These are phyloP conservation scores for Xylariomycetidae sp. DNA, from an alignment of 2,329 filamentous ascomycete species.

Conservation along the genomic window DNA sequence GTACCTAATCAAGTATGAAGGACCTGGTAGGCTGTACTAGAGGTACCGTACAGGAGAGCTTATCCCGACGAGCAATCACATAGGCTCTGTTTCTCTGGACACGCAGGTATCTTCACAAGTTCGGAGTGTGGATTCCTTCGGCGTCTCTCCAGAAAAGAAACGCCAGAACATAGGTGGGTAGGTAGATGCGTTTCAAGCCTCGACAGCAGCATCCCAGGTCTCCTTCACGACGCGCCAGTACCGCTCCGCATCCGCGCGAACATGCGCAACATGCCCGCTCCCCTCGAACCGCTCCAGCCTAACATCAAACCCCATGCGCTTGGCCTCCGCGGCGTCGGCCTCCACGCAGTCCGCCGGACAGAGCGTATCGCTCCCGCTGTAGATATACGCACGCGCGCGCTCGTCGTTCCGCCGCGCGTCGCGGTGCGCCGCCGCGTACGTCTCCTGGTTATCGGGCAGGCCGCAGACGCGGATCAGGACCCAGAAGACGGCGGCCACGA, in stretches of 20 bases:
- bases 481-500: not conserved
- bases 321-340: not conserved
- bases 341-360: not conserved
- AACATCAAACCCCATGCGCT: not conserved
- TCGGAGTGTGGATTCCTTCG: too few relatives aligned
- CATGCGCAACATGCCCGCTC: not conserved
- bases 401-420: not conserved
- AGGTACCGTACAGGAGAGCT: too few relatives aligned
- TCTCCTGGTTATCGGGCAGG: not conserved
- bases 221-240: not conserved
- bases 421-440: not conserved
- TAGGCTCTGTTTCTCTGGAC: too few relatives aligned
- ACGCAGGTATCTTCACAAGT: too few relatives aligned
- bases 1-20: too few relatives aligned
- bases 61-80: too few relatives aligned
- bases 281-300: not conserved
- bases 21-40: too few relatives aligned
- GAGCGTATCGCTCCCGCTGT: not conserved
- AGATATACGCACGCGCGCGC: not conserved
- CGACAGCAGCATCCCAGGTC: not conserved
- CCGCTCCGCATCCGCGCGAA: not conserved
- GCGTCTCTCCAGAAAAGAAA: too few relatives aligned
- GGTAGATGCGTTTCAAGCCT: too few relatives aligned
- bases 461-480: not conserved
- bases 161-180: too few relatives aligned